phyloP scores from a whole-genome alignment of 2,329 filamentous ascomycete species.

The Aspergillus niger region DNA sequence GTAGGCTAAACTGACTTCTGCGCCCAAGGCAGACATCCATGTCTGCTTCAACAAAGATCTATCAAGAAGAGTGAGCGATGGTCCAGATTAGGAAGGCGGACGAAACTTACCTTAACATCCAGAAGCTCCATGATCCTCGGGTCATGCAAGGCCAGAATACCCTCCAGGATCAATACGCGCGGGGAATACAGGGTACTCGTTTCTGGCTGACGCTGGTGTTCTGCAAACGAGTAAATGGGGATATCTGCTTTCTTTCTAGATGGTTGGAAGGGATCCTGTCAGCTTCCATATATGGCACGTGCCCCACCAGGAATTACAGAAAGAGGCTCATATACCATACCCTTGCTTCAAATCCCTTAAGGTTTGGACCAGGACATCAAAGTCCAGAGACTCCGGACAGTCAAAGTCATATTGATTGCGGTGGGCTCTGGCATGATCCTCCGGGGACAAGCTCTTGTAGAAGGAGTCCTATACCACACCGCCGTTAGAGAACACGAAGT shows the following conservation, averaged over 20 bases:
- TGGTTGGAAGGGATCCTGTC: background rate
- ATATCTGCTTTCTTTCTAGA: slow-evolving; percentile 67
- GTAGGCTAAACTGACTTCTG: slow-evolving; percentile 62
- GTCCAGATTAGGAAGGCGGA: no score
- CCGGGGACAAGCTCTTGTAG: slow-evolving; percentile 83
- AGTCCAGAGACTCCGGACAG: slow-evolving; percentile 90
- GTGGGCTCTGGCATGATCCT: slow-evolving; percentile 79
- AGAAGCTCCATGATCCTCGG: slow-evolving; percentile 79
- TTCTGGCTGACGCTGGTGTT: slow-evolving; percentile 76
- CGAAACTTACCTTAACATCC: slow-evolving; percentile 93
- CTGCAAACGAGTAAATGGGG: slow-evolving; percentile 90
- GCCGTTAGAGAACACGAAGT: slow-evolving; percentile 21
- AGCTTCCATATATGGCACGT: background rate
- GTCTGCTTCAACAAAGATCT: slow-evolving; percentile 96
- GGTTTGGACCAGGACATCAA: slow-evolving; percentile 79
- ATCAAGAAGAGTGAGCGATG: slow-evolving; percentile 14
- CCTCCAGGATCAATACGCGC: slow-evolving; percentile 91
- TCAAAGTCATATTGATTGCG: slow-evolving; percentile 95
- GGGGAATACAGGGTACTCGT: slow-evolving; percentile 94
- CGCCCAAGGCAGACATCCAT: slow-evolving; percentile 89
- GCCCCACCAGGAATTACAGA: background rate
- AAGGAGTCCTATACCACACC: slow-evolving; percentile 75
- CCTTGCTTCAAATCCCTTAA: slow-evolving; percentile 86
- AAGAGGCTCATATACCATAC: slow-evolving; percentile 52
- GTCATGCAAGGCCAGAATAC: slow-evolving; percentile 93